Base-by-base conservation (phyloP, 805 yeast species). In the Metschnikowia koreensis region DNA sequence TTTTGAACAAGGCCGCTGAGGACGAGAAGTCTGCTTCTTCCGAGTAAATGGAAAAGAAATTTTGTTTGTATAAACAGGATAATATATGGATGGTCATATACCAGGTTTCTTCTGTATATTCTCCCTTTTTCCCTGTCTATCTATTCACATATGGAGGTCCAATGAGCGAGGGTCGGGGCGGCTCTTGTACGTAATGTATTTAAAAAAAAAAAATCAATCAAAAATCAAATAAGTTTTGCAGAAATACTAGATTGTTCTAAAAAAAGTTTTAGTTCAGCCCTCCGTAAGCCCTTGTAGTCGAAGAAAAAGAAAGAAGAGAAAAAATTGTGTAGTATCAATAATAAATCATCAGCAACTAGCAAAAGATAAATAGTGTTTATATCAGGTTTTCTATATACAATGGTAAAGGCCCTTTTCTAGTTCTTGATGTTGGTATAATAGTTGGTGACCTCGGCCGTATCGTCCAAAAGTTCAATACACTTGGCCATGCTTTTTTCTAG, bases 391-490 rank as follows among this genome's bases (percentile, higher is more conserved):
- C 44, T 41, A 41, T 41, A 6, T 41, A 41, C 44, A 41, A 37
- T 13, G n/a, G n/a, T n/a, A n/a, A n/a, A n/a, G n/a, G n/a, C n/a
- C n/a, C n/a, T n/a, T n/a, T n/a, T n/a, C 17, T 11, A 43, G 16
- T 44, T 44, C 31, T 72, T 77, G 58, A 81, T 73, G 65, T 90
- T 93, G 31, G 89, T 80, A 69, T 88, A 89, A 53, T 88, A 82
- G 55, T 82, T 89, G 7, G 89, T 83, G 17, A 93, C 88, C 60
- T 94, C 98, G 46, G 86, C 90, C n/a, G 90, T 71, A 34, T 84
- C 89, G 48, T 89, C 96, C 43, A 93, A 72, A 44, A 76, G 74
- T 22, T 66, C 71, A 34, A 86, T 66, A 36, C 91, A 81, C 61
- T 82, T 87, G 13, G 78, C 77, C 60, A 82, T 78, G 37, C 76